phyloP scores from a whole-genome alignment of 768 basidiomycete species.

The Calocybe cyanea region DNA sequence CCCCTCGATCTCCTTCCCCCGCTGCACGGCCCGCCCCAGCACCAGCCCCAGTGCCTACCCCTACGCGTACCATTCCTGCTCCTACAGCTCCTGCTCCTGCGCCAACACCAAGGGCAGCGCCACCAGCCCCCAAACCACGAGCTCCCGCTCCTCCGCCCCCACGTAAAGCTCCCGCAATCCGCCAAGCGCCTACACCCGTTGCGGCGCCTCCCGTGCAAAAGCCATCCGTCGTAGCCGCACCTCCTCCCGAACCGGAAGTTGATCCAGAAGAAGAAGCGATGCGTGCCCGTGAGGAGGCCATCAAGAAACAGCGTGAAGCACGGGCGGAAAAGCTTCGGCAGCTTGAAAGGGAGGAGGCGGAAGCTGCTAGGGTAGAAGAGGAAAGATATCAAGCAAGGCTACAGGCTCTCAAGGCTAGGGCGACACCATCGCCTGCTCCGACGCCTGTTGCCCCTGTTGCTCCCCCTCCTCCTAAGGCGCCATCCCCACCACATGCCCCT shows the following conservation, averaged over 20 bases:
- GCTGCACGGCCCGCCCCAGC: constrained; percentile 19
- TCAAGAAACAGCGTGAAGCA: constrained; percentile 74
- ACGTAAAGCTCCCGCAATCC: constrained; percentile 22
- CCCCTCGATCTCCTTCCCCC: constrained; percentile 33
- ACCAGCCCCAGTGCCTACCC: constrained; percentile 30
- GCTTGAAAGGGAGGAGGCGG: constrained; percentile 55
- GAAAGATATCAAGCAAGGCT: constrained; percentile 34
- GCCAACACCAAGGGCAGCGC: constrained; percentile 28
- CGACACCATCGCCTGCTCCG: constrained; percentile 27
- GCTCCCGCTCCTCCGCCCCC: constrained; percentile 36
- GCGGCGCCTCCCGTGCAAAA: constrained; percentile 16
- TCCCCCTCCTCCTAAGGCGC: constrained; percentile 24
- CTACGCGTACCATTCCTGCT: constrained; percentile 37
- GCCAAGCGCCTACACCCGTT: constrained; percentile 20
- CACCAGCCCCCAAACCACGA: constrained; percentile 27
- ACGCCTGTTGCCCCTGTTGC: constrained; percentile 26
- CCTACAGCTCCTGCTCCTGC: constrained; percentile 41
- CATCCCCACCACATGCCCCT: constrained; percentile 26
- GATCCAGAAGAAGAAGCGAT: constrained; percentile 79
- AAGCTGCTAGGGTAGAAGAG: constrained; percentile 40
- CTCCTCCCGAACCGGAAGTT: constrained; percentile 35
- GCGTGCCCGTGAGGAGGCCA: constrained; percentile 61
- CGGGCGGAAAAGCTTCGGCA: constrained; percentile 64
- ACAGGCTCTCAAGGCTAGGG: constrained; percentile 33
- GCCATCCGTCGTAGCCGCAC: constrained; percentile 15